phyloP scores from a whole-genome alignment of 306 rosid species.

The Heteromeles arbutifolia region DNA sequence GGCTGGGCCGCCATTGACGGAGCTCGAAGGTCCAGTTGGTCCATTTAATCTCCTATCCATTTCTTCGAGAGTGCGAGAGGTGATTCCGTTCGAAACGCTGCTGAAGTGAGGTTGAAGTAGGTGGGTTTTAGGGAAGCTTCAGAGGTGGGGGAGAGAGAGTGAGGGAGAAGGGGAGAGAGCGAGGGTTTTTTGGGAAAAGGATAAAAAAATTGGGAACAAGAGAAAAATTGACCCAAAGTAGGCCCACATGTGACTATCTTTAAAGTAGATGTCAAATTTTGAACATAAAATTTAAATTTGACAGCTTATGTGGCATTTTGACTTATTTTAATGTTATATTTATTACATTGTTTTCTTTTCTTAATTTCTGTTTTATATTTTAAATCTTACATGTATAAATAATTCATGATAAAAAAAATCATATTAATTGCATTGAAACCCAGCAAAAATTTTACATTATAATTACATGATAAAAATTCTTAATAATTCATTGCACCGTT shows the following conservation, averaged over 20 bases:
- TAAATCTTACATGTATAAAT: no score
- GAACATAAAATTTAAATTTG: no score
- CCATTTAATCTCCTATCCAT: slow-evolving; percentile 69
- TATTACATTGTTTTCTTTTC: no score
- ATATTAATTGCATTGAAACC: no score
- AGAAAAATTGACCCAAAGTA: neutral
- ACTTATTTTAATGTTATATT: no score
- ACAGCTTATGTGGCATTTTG: no score
- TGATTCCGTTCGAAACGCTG: neutral
- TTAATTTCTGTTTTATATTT: no score
- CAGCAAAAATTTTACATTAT: no score
- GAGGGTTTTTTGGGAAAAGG: slow-evolving; percentile 19
- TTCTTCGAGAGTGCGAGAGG: slow-evolving; percentile 6
- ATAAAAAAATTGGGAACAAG: neutral
- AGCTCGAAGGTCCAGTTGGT: slow-evolving; percentile 36
- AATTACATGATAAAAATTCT: no score
- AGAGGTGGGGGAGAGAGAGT: neutral
- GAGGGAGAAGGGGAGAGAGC: neutral
- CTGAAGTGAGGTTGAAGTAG: neutral
- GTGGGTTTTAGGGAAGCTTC: slow-evolving; percentile 24
- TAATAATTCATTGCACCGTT: no score
- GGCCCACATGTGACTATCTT: neutral
- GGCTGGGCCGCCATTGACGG: slow-evolving; percentile 27
- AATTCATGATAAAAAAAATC: no score
- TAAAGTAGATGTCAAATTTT: no score